Percentiles rank a stretch among this genome's conserved stretches.
Conservation (phyloP, 495 filamentous ascomycete species). For the Ascobolus immersus region DNA sequence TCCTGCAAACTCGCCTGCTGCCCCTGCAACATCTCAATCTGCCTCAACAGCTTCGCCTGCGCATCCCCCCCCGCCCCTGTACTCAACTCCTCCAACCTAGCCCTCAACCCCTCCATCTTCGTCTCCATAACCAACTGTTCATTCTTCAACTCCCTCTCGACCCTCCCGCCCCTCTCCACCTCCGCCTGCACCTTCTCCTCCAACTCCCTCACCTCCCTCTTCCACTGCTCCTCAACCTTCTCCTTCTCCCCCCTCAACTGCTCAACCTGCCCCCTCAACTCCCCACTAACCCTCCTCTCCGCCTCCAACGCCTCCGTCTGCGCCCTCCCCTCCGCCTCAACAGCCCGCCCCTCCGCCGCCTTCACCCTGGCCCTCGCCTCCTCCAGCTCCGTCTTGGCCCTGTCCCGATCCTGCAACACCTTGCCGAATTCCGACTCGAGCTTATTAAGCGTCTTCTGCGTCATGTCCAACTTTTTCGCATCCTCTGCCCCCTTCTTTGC, state of each 20-base stretch:
- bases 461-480: slow-evolving; percentile 39
- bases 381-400: slow-evolving; percentile 36
- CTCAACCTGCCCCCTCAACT: slow-evolving; percentile 50
- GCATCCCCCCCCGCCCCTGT: slow-evolving; percentile 58
- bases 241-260: slow-evolving; percentile 52
- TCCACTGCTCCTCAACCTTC: slow-evolving; percentile 39
- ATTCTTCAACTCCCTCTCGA: slow-evolving; percentile 55
- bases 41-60: slow-evolving; percentile 70
- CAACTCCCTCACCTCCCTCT: slow-evolving; percentile 40
- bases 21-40: slow-evolving; percentile 85
- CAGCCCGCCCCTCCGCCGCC: slow-evolving; percentile 38
- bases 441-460: slow-evolving; percentile 36
- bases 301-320: slow-evolving; percentile 42
- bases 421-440: slow-evolving; percentile 44
- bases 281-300: slow-evolving; percentile 36
- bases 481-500: slow-evolving; percentile 38
- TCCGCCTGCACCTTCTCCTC: slow-evolving; percentile 49
- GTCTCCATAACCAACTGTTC: slow-evolving; percentile 65
- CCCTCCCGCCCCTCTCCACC: slow-evolving; percentile 38
- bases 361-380: slow-evolving; percentile 46
- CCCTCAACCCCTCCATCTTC: slow-evolving; percentile 67
- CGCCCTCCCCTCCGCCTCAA: slow-evolving; percentile 38
- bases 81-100: slow-evolving; percentile 69
- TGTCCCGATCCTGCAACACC: slow-evolving; percentile 37
- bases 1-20: slow-evolving; percentile 86